Percentiles rank a stretch among this genome's conserved stretches.
Conservation (phyloP, 202 grass and related monocot genomes). For the Carex arenaria region DNA sequence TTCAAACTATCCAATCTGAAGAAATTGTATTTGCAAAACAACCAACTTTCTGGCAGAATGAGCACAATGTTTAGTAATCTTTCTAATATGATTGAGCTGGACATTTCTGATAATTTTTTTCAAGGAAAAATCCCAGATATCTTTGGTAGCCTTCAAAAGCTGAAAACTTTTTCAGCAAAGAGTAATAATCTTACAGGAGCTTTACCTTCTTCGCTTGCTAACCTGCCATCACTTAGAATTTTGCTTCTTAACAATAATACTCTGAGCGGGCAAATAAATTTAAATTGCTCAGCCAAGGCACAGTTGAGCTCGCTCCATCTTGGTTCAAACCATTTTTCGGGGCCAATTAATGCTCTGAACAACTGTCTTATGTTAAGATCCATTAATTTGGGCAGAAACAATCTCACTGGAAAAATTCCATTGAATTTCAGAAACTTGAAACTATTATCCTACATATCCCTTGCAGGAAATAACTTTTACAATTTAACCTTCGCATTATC, state of each 20-base stretch:
- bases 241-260: constrained; percentile 74
- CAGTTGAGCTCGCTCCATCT: constrained; percentile 61
- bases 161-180: constrained; percentile 58
- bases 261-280: constrained; percentile 40
- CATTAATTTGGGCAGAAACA: constrained; percentile 75
- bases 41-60: constrained; percentile 52
- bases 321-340: constrained; percentile 31
- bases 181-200: constrained; percentile 55
- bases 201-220: constrained; percentile 50
- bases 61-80: constrained; percentile 59
- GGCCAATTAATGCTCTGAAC: constrained; percentile 51
- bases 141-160: constrained; percentile 47
- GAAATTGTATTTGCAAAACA: constrained; percentile 50
- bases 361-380: constrained; percentile 49
- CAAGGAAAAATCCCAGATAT: constrained; percentile 57
- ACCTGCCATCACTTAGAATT: constrained; percentile 40
- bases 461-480: constrained; percentile 84
- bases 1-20: constrained; percentile 61
- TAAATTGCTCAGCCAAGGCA: constrained; percentile 68
- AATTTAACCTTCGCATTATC: constrained; percentile 41
- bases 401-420: constrained; percentile 68
- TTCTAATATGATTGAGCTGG: constrained; percentile 55
- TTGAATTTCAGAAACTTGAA: constrained; percentile 54
- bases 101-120: constrained; percentile 82
- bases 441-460: constrained; percentile 58